These are phyloP conservation scores for Chytriomyces hyalinus DNA, from an alignment of 192 early-diverging fungal genomes.

Conservation along the genomic window DNA sequence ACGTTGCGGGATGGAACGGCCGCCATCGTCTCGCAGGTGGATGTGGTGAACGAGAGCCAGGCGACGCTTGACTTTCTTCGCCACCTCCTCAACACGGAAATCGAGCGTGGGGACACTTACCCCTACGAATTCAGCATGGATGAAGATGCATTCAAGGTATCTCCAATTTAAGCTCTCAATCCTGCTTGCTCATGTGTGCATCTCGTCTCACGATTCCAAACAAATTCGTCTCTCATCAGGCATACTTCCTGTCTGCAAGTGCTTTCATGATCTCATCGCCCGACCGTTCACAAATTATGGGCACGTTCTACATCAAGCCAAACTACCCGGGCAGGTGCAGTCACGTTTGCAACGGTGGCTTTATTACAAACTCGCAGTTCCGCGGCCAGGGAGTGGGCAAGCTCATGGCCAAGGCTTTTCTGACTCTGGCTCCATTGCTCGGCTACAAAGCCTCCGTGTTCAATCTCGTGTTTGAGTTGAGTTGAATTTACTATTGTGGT, in stretches of 20 bases:
- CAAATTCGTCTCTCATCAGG: neutral
- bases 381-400: conserved; percentile 66
- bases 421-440: conserved; percentile 63
- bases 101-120: conserved; percentile 73
- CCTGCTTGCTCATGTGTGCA: conserved; percentile 31
- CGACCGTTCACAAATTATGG: conserved; percentile 40
- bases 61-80: conserved; percentile 47
- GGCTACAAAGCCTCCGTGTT: conserved; percentile 79
- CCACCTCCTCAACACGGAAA: conserved; percentile 65
- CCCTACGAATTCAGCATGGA: conserved; percentile 65
- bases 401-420: conserved; percentile 66
- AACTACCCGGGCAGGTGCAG: conserved; percentile 78
- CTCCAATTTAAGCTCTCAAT: neutral
- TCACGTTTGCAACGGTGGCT: conserved; percentile 78
- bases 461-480: conserved; percentile 75
- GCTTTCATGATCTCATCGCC: conserved; percentile 41
- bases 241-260: conserved; percentile 48
- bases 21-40: conserved; percentile 2
- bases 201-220: conserved; percentile 44
- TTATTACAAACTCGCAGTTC: conserved; percentile 56
- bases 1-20: conserved; percentile 40
- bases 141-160: conserved; percentile 47
- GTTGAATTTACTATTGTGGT: neutral
- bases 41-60: too few relatives aligned
- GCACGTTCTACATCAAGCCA: conserved; percentile 78